Conservation (phyloP, 108 stramenopile genomes). For the Conticribra weissflogii region DNA sequence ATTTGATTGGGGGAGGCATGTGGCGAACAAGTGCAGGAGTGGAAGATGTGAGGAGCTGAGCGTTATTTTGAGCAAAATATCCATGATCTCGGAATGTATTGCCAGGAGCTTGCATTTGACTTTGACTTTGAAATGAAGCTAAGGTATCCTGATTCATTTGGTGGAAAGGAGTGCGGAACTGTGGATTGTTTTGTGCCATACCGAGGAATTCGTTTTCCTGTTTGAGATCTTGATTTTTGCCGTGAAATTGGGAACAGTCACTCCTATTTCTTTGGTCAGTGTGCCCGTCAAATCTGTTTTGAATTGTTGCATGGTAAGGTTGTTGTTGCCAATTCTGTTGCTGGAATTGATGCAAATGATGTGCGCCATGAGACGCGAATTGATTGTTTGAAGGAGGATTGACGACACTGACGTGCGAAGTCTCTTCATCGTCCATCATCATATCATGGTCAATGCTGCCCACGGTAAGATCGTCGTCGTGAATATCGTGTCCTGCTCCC, state of each 20-base stretch:
- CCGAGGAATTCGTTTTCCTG: no score
- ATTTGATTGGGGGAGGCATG: conserved; percentile 42
- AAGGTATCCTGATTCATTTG: no score
- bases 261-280: no score
- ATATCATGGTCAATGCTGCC: not conserved
- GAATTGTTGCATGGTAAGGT: no score
- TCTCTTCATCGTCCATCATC: conserved; percentile 8
- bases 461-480: not conserved
- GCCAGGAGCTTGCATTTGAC: not conserved
- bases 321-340: conserved; percentile 6
- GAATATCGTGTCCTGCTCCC: not conserved
- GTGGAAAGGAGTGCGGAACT: no score
- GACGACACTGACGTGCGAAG: conserved; percentile 14
- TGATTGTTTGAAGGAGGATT: conserved; percentile 6
- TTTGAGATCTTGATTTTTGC: no score
- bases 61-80: not conserved
- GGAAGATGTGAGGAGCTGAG: not conserved
- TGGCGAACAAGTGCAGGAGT: conserved; percentile 9
- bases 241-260: no score
- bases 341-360: not conserved
- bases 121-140: no score
- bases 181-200: no score
- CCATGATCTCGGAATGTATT: conserved; percentile 3
- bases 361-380: not conserved
- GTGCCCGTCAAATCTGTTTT: no score